Evolutionary conservation across 2,329 filamentous ascomycete genomes (phyloP).

Genomic region (Diplocarpon rosae): DNA sequence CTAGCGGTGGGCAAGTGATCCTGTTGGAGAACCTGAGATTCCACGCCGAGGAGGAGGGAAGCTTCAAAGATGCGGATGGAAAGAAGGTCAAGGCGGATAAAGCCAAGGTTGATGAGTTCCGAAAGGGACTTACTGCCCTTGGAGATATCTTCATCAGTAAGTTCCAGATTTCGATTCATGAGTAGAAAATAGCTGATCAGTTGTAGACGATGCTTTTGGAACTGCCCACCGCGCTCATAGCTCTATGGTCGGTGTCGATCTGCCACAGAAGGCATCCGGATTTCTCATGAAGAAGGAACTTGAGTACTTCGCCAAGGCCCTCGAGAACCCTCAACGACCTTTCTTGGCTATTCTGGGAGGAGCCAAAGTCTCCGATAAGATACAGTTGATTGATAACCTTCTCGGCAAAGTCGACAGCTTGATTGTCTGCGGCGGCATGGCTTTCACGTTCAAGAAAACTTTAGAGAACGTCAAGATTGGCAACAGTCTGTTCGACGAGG

Average conservation of each 20-base stretch:
- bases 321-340: conserved; percentile 84
- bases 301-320: conserved; percentile 96
- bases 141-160: conserved; percentile 94
- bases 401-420: conserved; percentile 96
- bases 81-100: conserved; percentile 99
- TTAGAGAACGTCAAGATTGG: conserved; percentile 84
- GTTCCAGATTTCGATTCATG: conserved; percentile 28
- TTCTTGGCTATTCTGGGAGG: conserved; percentile 98
- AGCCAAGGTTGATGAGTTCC: conserved; percentile 82
- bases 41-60: conserved; percentile 96
- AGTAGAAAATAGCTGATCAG: conserved; percentile 11
- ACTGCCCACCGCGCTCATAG: conserved; percentile 97
- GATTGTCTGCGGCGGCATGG: conserved; percentile 95
- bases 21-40: conserved; percentile 97
- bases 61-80: conserved; percentile 82
- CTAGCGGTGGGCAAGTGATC: conserved; percentile 70
- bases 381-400: conserved; percentile 97
- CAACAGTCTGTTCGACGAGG: conserved; percentile 84
- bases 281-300: conserved; percentile 99
- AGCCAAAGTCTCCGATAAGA: conserved; percentile 99
- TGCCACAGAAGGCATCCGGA: conserved; percentile 92
- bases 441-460: conserved; percentile 99
- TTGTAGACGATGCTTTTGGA: conserved; percentile 86
- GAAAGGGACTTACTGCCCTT: conserved; percentile 86
- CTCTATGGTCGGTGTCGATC: conserved; percentile 95